These are phyloP conservation scores for Diutina rugosa DNA, from an alignment of 1,139 yeast genomes.

Conservation along the genomic window DNA sequence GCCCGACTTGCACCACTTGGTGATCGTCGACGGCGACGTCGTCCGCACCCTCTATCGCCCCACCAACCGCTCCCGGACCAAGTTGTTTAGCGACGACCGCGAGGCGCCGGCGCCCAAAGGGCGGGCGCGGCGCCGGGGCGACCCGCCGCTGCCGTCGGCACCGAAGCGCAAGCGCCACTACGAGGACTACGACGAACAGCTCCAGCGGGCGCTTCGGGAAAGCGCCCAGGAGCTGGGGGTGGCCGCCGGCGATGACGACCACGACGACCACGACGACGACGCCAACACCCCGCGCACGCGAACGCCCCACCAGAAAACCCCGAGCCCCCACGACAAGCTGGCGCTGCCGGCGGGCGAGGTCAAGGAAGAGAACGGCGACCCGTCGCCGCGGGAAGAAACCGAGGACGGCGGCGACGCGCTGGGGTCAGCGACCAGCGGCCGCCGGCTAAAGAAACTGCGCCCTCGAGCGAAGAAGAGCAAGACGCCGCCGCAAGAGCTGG, in stretches of 20 bases:
- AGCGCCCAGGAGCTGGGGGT: conserved; percentile 32
- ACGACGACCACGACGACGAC: not conserved
- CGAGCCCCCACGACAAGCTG: not conserved
- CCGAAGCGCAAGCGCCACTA: conserved; percentile 19
- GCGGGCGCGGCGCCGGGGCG: not conserved
- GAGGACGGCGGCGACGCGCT: conserved; percentile 4
- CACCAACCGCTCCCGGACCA: conserved; percentile 31
- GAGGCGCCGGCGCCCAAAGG: conserved; percentile 6
- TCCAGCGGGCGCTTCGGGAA: conserved; percentile 60
- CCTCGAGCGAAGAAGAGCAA: not conserved
- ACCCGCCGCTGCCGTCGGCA: conserved; percentile 10
- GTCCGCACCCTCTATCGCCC: conserved; percentile 35
- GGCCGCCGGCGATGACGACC: not conserved
- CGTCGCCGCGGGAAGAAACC: conserved; percentile 10
- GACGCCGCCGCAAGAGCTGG: not conserved
- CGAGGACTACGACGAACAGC: conserved; percentile 52
- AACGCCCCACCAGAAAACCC: not conserved
- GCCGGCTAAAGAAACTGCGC: not conserved
- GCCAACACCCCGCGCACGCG: not conserved
- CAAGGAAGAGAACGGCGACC: conserved; percentile 4
- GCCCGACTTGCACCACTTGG: conserved; percentile 61
- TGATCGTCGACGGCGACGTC: conserved; percentile 19
- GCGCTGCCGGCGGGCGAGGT: not conserved
- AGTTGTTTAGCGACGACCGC: conserved; percentile 21
- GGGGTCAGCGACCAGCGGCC: not conserved